Percentiles rank a stretch among this genome's conserved stretches.
phyloP scores from a whole-genome alignment of 2,329 filamentous ascomycete species.

The Fusarium brevicatenulatum region DNA sequence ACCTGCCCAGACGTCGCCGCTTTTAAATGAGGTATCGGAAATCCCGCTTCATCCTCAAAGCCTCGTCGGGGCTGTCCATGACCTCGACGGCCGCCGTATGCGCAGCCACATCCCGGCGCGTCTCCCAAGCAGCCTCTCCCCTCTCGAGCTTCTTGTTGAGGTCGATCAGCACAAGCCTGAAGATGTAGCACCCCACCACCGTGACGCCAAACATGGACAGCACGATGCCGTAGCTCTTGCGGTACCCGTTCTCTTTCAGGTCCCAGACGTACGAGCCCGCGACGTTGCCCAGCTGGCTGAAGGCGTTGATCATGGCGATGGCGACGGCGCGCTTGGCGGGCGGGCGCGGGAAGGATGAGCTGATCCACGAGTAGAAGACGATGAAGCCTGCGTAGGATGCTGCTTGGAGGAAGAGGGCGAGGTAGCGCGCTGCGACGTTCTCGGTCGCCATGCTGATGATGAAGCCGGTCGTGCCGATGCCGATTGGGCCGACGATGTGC shows the following conservation, averaged over 20 bases:
- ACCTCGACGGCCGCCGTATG: slow-evolving; percentile 53
- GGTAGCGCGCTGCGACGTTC: slow-evolving; percentile 66
- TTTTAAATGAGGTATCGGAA: slow-evolving; percentile 59
- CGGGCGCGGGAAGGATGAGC: slow-evolving; percentile 65
- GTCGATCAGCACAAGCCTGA: slow-evolving; percentile 58
- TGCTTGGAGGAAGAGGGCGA: slow-evolving; percentile 69
- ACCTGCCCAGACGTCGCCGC: neutral
- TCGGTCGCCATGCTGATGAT: slow-evolving; percentile 68
- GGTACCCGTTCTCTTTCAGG: slow-evolving; percentile 67
- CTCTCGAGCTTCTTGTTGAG: slow-evolving; percentile 60
- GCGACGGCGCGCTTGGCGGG: slow-evolving; percentile 70
- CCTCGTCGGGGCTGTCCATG: slow-evolving; percentile 56
- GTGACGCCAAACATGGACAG: slow-evolving; percentile 71
- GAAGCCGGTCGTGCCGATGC: slow-evolving; percentile 65
- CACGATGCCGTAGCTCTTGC: slow-evolving; percentile 73
- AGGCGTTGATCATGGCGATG: slow-evolving; percentile 69
- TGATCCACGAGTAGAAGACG: slow-evolving; percentile 69
- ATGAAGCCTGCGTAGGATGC: slow-evolving; percentile 68
- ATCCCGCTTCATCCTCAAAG: slow-evolving; percentile 57
- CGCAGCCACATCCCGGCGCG: slow-evolving; percentile 51
- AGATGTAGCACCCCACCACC: slow-evolving; percentile 60
- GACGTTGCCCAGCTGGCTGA: slow-evolving; percentile 67
- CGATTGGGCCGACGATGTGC: slow-evolving; percentile 65
- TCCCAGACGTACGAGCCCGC: slow-evolving; percentile 73
- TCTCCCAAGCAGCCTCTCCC: slow-evolving; percentile 54